A percentile compares a stretch with the other conserved stretches of the same genome.
Evolutionary conservation across 495 filamentous ascomycete genomes (phyloP).

Genomic region (Wilcoxina mikolae): DNA sequence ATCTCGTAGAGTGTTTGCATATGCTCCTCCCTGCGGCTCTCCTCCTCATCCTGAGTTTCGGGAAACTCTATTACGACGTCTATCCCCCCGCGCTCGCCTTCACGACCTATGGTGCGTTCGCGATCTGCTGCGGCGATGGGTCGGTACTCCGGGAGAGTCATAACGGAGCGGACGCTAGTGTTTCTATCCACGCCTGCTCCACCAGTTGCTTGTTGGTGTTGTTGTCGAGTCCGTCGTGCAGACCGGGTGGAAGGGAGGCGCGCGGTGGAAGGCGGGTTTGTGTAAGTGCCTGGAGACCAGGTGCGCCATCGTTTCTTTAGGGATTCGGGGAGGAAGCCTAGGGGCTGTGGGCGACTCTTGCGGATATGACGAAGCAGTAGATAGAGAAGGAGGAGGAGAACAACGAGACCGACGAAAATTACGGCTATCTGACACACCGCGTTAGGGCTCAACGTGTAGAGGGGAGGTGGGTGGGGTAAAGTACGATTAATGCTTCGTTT

Average conservation of each 20-base stretch:
- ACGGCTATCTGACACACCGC: constrained; percentile 16
- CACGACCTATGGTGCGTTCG: constrained; percentile 76
- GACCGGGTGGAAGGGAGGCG: constrained; percentile 17
- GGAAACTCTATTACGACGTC: constrained; percentile 81
- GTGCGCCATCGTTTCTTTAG: constrained; percentile 47
- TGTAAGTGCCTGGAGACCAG: constrained; percentile 38
- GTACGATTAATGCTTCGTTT: background rate
- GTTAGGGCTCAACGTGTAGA: background rate
- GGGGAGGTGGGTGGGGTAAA: background rate
- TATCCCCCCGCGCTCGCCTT: constrained; percentile 83
- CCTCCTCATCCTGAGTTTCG: constrained; percentile 55
- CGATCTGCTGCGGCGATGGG: constrained; percentile 40
- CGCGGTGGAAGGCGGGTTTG: constrained; percentile 4
- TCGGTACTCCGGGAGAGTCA: constrained; percentile 76
- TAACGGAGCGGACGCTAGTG: constrained; percentile 75
- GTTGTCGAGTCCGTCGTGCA: constrained; percentile 14
- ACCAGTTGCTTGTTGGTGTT: constrained; percentile 10
- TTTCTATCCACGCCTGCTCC: constrained; percentile 52
- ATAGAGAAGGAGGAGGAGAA: constrained; percentile 32
- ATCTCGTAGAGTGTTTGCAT: constrained; percentile 91
- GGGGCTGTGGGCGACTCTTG: constrained; percentile 32
- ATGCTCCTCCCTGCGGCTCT: constrained; percentile 68
- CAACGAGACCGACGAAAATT: constrained; percentile 20
- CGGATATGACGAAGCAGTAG: constrained; percentile 38
- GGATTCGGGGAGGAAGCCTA: constrained; percentile 44